These are phyloP conservation scores for Alternaria brassicicola DNA, from an alignment of 2,329 filamentous ascomycete genomes.

Conservation along the genomic window DNA sequence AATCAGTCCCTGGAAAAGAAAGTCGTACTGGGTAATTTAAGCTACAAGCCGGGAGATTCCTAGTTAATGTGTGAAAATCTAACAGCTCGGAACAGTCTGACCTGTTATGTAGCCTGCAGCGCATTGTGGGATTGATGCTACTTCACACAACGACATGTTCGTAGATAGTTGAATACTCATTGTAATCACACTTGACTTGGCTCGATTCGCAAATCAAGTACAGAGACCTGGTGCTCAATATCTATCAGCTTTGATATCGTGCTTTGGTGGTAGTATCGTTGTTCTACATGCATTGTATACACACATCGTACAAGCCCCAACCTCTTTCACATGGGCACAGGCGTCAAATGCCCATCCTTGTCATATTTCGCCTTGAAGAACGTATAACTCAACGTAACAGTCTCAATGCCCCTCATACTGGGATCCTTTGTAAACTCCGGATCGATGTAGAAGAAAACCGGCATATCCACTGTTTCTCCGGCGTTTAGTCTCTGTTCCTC, in stretches of 20 bases:
- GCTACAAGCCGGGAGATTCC: neutral
- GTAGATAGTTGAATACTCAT: neutral
- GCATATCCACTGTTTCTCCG: constrained; percentile 98
- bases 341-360: constrained; percentile 73
- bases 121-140: neutral
- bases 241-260: neutral
- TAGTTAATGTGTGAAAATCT: neutral
- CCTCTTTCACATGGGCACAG: constrained; percentile 53
- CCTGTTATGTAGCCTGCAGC: neutral
- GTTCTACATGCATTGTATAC: neutral
- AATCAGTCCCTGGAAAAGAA: neutral
- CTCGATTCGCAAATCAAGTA: neutral
- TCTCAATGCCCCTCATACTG: constrained; percentile 92
- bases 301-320: constrained; percentile 12
- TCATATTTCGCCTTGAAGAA: constrained; percentile 96
- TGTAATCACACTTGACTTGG: neutral
- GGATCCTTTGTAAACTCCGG: constrained; percentile 91
- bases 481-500: constrained; percentile 93
- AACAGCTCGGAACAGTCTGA: no score
- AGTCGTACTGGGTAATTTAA: neutral
- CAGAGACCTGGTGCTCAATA: neutral
- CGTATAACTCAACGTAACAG: constrained; percentile 93
- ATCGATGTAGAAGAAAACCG: constrained; percentile 98
- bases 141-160: neutral
- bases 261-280: neutral